Base-by-base conservation (phyloP, 306 rosid species). In the Prunus kanzakura region DNA sequence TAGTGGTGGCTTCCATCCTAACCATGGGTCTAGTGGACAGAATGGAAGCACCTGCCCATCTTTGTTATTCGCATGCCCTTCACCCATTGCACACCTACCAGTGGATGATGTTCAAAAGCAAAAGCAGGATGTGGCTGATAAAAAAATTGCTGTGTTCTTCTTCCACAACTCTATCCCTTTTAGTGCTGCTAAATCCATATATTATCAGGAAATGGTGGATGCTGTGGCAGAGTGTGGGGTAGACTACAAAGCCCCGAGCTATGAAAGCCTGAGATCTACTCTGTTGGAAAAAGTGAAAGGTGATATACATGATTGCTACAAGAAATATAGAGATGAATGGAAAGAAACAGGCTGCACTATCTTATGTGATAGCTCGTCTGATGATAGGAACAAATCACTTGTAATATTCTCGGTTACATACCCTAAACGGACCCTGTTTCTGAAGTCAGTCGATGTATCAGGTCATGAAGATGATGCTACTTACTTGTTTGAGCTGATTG, bases 181-280 rank as follows among this genome's bases (percentile, higher is more conserved):
- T 35, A 80, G 83, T 83, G 92, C 88, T 71, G 78, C 94, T 49
- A 91, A 88, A 83, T 87, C 89, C 78, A 41, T 83, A 69, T 86
- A 78, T 80, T 89, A 87, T 81, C 91, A 82, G 77, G 92, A 91
- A 79, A 91, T 91, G 94, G 86, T 89, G 80, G 78, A 87, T 80
- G 88, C 91, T 60, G 67, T 91, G 49, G 87, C 85, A 45, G 88
- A 84, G 51, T 83, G 86, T 51, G 92, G 90, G 74, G 85, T 72
- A 20, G 90, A 91, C n/a, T 91, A 91, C 83, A 81, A 81, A 82
- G 92, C 89, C 63, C 94, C 97, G n/a, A 80, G 85, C 81, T 86
- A 71, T 75, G 92, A 89, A 75, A 84, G 82, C 76, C 62, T 91
- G 49, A 82, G 80, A 80, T 86, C 84, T 35, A 81, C 85, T 65